These are phyloP conservation scores for Setaria italica DNA, from an alignment of 202 grass and related monocot species.

Conservation along the genomic window DNA sequence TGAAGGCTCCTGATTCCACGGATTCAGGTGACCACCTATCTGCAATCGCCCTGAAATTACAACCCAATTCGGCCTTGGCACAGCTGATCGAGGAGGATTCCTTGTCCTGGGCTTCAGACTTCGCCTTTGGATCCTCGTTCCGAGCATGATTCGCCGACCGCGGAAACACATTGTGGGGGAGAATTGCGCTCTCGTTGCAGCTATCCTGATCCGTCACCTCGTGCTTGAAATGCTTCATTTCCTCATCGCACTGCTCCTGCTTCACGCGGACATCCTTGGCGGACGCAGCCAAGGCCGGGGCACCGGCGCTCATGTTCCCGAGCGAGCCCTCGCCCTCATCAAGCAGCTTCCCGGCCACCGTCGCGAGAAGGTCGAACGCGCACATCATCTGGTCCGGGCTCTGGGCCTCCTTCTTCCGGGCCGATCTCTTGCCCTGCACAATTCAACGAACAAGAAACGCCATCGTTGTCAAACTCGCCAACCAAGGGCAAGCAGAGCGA, in stretches of 20 bases:
- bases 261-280: conserved; percentile 55
- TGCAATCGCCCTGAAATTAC: conserved; percentile 40
- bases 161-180: conserved; percentile 47
- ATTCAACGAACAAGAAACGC: conserved; percentile 54
- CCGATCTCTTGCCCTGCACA: conserved; percentile 92
- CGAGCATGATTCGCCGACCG: conserved; percentile 32
- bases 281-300: conserved; percentile 32
- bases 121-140: conserved; percentile 58
- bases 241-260: conserved; percentile 54
- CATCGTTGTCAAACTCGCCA: conserved; percentile 52
- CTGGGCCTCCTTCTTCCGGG: conserved; percentile 75
- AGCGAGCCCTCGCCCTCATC: conserved; percentile 73
- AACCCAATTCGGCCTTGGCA: conserved; percentile 46
- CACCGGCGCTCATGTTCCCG: conserved; percentile 41
- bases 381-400: conserved; percentile 66
- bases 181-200: conserved; percentile 68
- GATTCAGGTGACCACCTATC: conserved; percentile 60
- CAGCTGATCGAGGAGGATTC: conserved; percentile 58
- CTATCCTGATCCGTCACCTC: conserved; percentile 82
- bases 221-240: conserved; percentile 59
- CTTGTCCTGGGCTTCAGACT: conserved; percentile 50
- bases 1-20: conserved; percentile 54
- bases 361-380: conserved; percentile 89
- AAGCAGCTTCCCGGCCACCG: conserved; percentile 85
- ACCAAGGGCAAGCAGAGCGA: conserved; percentile 31